phyloP scores from a whole-genome alignment of 805 yeast genomes.

The Vanderwaltozyma tropicalis region DNA sequence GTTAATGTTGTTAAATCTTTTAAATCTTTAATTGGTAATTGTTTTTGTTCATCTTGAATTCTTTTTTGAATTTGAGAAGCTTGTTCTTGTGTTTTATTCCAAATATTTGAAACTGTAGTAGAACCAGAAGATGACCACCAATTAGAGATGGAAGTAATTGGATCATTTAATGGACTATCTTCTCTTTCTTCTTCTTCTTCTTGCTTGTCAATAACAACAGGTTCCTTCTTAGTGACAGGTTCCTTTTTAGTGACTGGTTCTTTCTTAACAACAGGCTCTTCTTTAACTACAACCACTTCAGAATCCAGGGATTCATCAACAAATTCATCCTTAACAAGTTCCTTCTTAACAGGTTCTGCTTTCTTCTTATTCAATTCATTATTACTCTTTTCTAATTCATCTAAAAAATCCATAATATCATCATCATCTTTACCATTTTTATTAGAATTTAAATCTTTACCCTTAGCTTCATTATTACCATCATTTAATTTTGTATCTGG shows the following conservation, averaged over 20 bases:
- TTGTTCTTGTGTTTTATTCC: constrained; percentile 50
- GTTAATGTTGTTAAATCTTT: constrained; percentile 5
- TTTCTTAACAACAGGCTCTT: constrained; percentile 11
- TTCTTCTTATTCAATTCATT: constrained; percentile 25
- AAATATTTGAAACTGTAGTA: constrained; percentile 49
- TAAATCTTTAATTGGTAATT: constrained; percentile 15
- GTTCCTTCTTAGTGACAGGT: constrained; percentile 5
- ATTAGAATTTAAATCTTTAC: constrained; percentile 34
- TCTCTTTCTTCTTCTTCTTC: constrained; percentile 11
- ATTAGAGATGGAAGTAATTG: constrained; percentile 51
- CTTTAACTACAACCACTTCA: constrained; percentile 6
- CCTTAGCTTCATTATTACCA: constrained; percentile 6
- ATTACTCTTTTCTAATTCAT: constrained; percentile 61
- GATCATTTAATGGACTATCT: constrained; percentile 36
- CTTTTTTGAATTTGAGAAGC: constrained; percentile 33
- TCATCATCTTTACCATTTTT: constrained; percentile 21
- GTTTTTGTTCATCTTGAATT: constrained; percentile 28
- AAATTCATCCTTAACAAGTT: constrained; percentile 8
- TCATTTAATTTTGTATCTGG: constrained; percentile 33
- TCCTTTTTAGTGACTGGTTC: constrained; percentile 7
- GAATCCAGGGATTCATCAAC: constrained; percentile 4
- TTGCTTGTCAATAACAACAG: constrained; percentile 13
- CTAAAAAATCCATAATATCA: constrained; percentile 38
- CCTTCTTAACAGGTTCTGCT: background rate
- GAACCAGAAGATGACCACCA: constrained; percentile 75